phyloP scores from a whole-genome alignment of 139 green algal species.

The Coelastrella sp. region DNA sequence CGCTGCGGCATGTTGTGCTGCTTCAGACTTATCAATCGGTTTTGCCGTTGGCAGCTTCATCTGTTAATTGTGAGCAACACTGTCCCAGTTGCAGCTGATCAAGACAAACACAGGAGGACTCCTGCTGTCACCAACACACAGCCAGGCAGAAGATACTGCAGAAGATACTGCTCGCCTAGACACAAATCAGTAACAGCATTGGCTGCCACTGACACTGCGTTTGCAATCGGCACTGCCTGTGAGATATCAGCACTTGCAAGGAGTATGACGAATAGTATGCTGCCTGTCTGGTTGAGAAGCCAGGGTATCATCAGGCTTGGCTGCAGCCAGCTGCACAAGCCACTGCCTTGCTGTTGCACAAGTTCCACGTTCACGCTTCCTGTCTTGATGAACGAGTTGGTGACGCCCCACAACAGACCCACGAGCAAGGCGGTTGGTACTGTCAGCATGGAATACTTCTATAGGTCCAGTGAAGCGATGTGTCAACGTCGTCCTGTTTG shows the following conservation, averaged over 20 bases:
- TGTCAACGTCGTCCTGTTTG: too few species aligned
- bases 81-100: neutral
- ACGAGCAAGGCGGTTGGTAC: slow-evolving; percentile 50
- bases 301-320: slow-evolving; percentile 52
- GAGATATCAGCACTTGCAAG: slow-evolving; percentile 64
- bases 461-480: too few species aligned
- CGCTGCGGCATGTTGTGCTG: slow-evolving; percentile 6
- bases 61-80: neutral
- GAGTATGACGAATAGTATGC: slow-evolving; percentile 64
- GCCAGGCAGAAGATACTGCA: slow-evolving; percentile 57
- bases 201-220: slow-evolving; percentile 70
- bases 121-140: slow-evolving; percentile 64
- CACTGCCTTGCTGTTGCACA: neutral
- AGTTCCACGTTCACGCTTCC: slow-evolving; percentile 50
- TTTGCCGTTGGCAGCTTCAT: slow-evolving; percentile 3
- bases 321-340: slow-evolving; percentile 34
- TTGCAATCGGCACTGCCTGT: slow-evolving; percentile 72
- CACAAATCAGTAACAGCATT: slow-evolving; percentile 74
- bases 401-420: slow-evolving; percentile 71
- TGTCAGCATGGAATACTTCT: slow-evolving; percentile 23
- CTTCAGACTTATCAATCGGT: neutral
- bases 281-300: slow-evolving; percentile 64
- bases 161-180: slow-evolving; percentile 67
- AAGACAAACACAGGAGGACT: slow-evolving; percentile 68
- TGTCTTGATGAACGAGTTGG: slow-evolving; percentile 74